Conservation (phyloP, 257 asterid genomes). For the Ajuga chamaepitys region DNA sequence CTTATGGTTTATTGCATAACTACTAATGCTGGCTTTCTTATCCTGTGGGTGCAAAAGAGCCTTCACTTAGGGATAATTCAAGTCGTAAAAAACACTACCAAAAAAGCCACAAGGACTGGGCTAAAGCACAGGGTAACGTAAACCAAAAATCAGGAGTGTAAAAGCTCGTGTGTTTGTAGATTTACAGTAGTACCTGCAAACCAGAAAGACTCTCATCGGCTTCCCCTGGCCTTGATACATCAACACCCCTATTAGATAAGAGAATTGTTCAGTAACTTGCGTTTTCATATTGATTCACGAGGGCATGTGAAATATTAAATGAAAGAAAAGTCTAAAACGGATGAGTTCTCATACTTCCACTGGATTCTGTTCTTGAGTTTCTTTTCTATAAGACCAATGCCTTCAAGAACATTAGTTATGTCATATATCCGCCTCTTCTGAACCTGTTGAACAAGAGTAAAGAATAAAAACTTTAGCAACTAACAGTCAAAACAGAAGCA, state of each 20-base stretch:
- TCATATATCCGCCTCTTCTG: constrained; percentile 97
- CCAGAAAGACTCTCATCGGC: constrained; percentile 54
- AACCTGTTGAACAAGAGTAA: constrained; percentile 48
- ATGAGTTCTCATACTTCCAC: constrained; percentile 78
- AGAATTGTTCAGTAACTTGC: constrained; percentile 12
- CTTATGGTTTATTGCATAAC: neutral
- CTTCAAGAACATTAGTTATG: constrained; percentile 95
- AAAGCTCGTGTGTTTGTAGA: no score
- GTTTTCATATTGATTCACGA: constrained; percentile 14
- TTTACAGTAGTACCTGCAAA: constrained; percentile 51
- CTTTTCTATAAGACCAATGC: constrained; percentile 95
- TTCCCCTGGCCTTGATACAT: constrained; percentile 79
- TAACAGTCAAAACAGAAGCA: constrained; percentile 15
- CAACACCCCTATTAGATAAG: constrained; percentile 64
- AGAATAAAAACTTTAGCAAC: constrained; percentile 21
- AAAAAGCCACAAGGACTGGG: neutral
- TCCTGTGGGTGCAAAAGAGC: neutral
- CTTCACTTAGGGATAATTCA: neutral
- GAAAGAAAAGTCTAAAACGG: neutral
- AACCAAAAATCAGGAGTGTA: neutral
- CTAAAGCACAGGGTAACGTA: neutral
- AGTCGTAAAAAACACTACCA: neutral
- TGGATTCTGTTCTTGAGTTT: constrained; percentile 92
- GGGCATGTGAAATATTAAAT: constrained; percentile 7
- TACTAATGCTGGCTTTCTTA: neutral